Conservation (phyloP, 116 monocot species). For the Zostera marina region DNA sequence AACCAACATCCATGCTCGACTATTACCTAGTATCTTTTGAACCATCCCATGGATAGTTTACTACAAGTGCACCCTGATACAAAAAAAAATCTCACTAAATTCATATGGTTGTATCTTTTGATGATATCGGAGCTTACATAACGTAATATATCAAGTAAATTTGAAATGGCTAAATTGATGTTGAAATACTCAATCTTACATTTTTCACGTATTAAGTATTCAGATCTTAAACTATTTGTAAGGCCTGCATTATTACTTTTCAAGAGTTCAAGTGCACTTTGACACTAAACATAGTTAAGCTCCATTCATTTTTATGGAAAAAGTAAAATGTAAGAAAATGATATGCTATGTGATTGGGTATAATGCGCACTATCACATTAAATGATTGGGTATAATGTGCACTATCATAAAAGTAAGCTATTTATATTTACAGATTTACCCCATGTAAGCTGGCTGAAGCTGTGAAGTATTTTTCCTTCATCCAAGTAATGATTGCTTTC, state of each 20-base stretch:
- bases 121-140: no score
- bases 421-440: slow-evolving; percentile 23
- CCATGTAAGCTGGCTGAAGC: slow-evolving; percentile 98
- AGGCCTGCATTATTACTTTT: no score
- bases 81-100: not conserved
- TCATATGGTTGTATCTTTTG: not conserved
- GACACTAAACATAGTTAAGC: not conserved
- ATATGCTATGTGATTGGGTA: not conserved
- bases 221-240: no score
- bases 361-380: no score
- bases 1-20: not conserved
- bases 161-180: no score
- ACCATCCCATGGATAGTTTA: slow-evolving; percentile 99
- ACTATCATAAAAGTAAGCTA: not conserved
- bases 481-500: slow-evolving; percentile 80
- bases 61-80: slow-evolving; percentile 92
- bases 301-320: not conserved
- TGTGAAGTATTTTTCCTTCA: slow-evolving; percentile 44
- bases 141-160: not conserved
- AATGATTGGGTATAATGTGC: no score
- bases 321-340: not conserved
- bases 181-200: no score
- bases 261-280: not conserved
- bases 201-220: no score
- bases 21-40: slow-evolving; percentile 50